These are phyloP conservation scores for Rosa rugosa DNA, from an alignment of 306 rosid genomes.

Conservation along the genomic window DNA sequence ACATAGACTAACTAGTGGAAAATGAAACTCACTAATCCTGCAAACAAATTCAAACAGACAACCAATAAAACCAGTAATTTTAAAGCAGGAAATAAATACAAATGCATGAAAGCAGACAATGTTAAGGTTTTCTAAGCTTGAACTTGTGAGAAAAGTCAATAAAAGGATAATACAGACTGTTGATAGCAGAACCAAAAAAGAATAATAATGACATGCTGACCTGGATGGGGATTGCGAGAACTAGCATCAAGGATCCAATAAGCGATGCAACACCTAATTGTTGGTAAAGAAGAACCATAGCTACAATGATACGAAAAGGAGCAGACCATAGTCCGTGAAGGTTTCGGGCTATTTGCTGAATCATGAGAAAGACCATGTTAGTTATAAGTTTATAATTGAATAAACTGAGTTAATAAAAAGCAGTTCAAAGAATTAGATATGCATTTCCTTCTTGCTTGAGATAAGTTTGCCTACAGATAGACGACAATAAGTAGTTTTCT, in stretches of 20 bases:
- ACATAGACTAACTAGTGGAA: not conserved
- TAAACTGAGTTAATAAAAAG: not conserved
- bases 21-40: not conserved
- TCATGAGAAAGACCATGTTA: constrained; percentile 8
- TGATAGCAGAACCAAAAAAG: not conserved
- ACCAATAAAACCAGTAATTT: not conserved
- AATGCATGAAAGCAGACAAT: not conserved
- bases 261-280: constrained; percentile 91
- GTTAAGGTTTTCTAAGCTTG: not conserved
- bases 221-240: constrained; percentile 73
- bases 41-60: not conserved
- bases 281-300: constrained; percentile 83
- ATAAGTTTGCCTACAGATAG: too few species aligned
- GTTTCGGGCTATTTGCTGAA: constrained; percentile 68
- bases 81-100: not conserved
- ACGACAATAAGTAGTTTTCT: too few species aligned
- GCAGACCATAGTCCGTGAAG: constrained; percentile 91
- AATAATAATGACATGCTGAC: constrained; percentile 28
- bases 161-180: not conserved
- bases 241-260: constrained; percentile 60
- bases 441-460: not conserved
- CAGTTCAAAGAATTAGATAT: not conserved
- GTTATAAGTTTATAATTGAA: constrained; percentile 12
- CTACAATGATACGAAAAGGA: constrained; percentile 69
- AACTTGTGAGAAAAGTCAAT: not conserved